Base-by-base conservation (phyloP, 1,139 yeast genomes). In the Scheffersomyces insectosa region DNA sequence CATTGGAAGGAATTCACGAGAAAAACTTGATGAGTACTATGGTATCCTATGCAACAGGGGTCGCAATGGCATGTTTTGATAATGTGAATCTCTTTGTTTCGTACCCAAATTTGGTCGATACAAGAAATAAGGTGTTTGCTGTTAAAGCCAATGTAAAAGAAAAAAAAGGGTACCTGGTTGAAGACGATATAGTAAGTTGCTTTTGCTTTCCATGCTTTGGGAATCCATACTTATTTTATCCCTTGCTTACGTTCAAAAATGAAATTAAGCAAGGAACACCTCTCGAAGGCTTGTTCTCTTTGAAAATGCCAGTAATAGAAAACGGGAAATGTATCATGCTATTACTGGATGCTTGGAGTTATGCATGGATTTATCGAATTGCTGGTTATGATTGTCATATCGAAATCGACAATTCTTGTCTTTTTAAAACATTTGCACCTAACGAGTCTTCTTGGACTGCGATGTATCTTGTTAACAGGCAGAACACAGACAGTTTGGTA, bases 71-170 rank as follows among this genome's bases (percentile, higher is more conserved):
- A 30, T 7, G 9, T 2, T 30, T n/a, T 30, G 32, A 30, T 30
- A 30, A 30, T 30, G 15, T 2, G 9, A 12, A 30, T 30, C 15
- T 30, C 6, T 30, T 11, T 4, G 32, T 30, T 30, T 30, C 15
- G 13, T 30, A 12, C 32, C 32, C 32, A 30, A 30, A 30, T 12
- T 30, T 30, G 15, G 14, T 30, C 3, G 32, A 30, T n/a, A 30
- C 32, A n/a, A 30, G 2, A 30, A 30, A 30, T n/a, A 30, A n/a
- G 14, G 15, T 30, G 32, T 50, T 54, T 8, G 47, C 52, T 23
- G 47, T 46, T 8, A 42, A 46, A n/a, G 54, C 45, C 11, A n/a
- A 11, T 3, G 32, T 30, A 5, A n/a, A 30, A n/a, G 32, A 30
- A n/a, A 15, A n/a, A n/a, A 30, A 30, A 5, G 32, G 15, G 14